Conservation (phyloP, 371 early-diverging fungal genomes). For the Lichtheimia corymbifera region DNA sequence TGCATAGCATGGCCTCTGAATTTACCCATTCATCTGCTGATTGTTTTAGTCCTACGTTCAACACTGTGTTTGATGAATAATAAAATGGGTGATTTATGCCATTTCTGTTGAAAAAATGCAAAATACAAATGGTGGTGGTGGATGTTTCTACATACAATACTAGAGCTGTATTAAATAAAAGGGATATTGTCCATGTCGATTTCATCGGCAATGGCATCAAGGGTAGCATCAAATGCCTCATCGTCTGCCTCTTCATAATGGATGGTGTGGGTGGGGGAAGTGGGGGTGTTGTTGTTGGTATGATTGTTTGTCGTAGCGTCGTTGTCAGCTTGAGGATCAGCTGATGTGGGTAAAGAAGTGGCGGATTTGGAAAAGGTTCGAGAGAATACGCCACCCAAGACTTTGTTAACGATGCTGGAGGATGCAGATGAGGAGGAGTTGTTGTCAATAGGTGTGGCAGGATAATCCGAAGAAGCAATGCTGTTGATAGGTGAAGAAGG, state of each 20-base stretch:
- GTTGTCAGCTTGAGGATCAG: conserved; percentile 1
- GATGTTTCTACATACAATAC: no score
- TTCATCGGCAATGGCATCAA: conserved; percentile 43
- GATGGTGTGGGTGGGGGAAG: not conserved
- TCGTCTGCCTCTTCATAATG: conserved; percentile 46
- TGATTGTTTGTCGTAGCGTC: conserved; percentile 10
- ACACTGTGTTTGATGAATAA: conserved; percentile 33
- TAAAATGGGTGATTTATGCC: not conserved
- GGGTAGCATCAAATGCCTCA: conserved; percentile 34
- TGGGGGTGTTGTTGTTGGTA: conserved; percentile 16
- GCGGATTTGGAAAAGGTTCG: conserved; percentile 26
- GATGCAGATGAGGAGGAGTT: conserved; percentile 3
- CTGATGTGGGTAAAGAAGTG: conserved; percentile 12
- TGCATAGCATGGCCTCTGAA: conserved; percentile 3
- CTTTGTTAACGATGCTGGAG: conserved; percentile 29
- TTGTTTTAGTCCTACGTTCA: conserved; percentile 24
- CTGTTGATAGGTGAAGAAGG: conserved; percentile 13
- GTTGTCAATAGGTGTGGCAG: conserved; percentile 7
- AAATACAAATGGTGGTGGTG: no score
- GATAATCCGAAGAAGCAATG: conserved; percentile 9
- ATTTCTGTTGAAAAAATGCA: no score
- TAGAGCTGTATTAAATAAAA: conserved; percentile 31
- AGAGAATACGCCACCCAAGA: conserved; percentile 34
- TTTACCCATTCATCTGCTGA: conserved; percentile 8
- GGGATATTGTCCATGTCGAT: conserved; percentile 61